A percentile compares a stretch with the other conserved stretches of the same genome.
These are phyloP conservation scores for Aspergillus pseudoviridinutans DNA, from an alignment of 2,329 filamentous ascomycete genomes.

Conservation along the genomic window DNA sequence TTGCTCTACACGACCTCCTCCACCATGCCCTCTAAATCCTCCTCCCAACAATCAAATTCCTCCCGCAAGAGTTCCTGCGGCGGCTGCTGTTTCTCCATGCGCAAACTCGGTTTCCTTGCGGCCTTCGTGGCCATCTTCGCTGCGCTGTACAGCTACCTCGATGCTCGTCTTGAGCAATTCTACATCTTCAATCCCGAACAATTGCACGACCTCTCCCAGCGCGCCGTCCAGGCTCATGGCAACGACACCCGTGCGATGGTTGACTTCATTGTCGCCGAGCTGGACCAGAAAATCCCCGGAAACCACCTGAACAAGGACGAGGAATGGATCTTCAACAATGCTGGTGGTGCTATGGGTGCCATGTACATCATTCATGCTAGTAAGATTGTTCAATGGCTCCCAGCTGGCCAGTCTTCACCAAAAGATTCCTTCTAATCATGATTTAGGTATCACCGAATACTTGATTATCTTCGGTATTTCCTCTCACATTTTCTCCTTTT, in stretches of 20 bases:
- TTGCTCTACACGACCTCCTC: not conserved
- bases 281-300: conserved; percentile 49
- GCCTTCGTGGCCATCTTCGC: conserved; percentile 33
- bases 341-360: conserved; percentile 83
- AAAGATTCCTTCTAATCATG: not conserved
- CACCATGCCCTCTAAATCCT: conserved; percentile 23
- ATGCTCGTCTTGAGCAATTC: conserved; percentile 46
- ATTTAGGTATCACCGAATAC: conserved; percentile 69
- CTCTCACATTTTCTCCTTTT: not conserved
- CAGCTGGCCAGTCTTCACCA: not conserved
- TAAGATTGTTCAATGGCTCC: conserved; percentile 37
- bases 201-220: conserved; percentile 64
- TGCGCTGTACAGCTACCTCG: conserved; percentile 34
- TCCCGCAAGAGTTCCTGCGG: conserved; percentile 15
- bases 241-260: conserved; percentile 71
- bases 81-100: conserved; percentile 26
- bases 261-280: conserved; percentile 64
- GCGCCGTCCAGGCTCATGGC: conserved; percentile 64
- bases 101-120: conserved; percentile 29
- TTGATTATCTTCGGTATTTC: conserved; percentile 73
- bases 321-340: conserved; percentile 91
- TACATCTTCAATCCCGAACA: conserved; percentile 71
- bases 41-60: not conserved
- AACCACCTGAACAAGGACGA: conserved; percentile 64
- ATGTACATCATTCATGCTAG: conserved; percentile 90